phyloP scores from a whole-genome alignment of 345 rosid species.

The Murraya paniculata region DNA sequence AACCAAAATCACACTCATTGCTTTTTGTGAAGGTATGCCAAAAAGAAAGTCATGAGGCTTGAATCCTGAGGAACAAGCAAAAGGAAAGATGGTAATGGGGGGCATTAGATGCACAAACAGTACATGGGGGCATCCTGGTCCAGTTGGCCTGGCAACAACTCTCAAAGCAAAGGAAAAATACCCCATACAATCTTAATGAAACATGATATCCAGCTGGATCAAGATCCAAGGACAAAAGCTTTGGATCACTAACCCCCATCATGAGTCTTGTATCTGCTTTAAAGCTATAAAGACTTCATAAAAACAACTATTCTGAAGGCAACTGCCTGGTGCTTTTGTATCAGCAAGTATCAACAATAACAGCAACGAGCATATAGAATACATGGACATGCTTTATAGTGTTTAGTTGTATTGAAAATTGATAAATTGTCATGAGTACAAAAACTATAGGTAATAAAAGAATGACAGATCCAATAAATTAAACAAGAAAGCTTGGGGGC shows the following conservation, averaged over 20 bases:
- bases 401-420: constrained; percentile 24
- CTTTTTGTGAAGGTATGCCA: too few species aligned
- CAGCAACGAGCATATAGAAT: background rate
- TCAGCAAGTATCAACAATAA: background rate
- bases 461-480: constrained; percentile 36
- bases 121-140: background rate
- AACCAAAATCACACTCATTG: background rate
- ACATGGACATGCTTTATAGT: too few species aligned
- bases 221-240: background rate
- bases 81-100: background rate
- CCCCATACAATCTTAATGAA: background rate
- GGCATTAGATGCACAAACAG: background rate
- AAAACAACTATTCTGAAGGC: background rate
- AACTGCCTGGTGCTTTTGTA: background rate
- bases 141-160: constrained; percentile 13
- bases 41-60: too few species aligned
- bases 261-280: background rate
- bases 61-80: background rate
- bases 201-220: constrained; percentile 17
- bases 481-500: constrained; percentile 21
- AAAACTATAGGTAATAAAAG: constrained; percentile 37
- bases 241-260: too few species aligned
- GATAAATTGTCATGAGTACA: constrained; percentile 33
- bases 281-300: background rate
- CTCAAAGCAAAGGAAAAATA: background rate